Base-by-base conservation (phyloP, 495 filamentous ascomycete genomes). In the Penicillium riverlandense region DNA sequence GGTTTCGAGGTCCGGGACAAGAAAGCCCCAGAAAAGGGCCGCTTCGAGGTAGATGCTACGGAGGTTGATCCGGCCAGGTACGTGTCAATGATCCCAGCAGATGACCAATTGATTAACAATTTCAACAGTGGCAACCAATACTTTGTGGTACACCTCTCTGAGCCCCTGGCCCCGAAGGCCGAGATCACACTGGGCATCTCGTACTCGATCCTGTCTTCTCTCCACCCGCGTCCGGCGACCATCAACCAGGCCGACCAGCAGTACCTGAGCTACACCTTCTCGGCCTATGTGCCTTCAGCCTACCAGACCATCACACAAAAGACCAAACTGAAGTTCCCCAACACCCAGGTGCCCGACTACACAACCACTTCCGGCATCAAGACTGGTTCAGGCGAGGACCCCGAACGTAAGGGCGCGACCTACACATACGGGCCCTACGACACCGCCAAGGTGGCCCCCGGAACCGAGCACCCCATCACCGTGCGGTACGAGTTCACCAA, bases 401-500 rank as follows among this genome's bases (percentile, higher is more conserved):
- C 94, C 0, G 75, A 85, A 56, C 86, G 84, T 64, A 82, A 87
- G 67, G 94, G 94, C 38, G 74, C 80, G 4, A 86, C 83, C 48
- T 88, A 90, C 59, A 92, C 84, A 29, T 96, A 97, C 55, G 92
- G 92, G n/a, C 85, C 94, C 11, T 98, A 90, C 67, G 74, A 78
- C 49, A 80, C 86, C 43, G 66, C 84, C 48, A 65, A 74, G 36
- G 62, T 69, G 15, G 78, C 85, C 12, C 86, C 87, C 27, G 86
- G 86, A 44, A 84, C 83, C 5, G 56, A 73, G 13, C 75, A 90
- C 55, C 80, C 82, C 8, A 74, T 89, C 44, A 78, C 70, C 45
- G 82, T 96, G 15, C 88, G 94, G 34, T 97, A 94, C 67, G 90
- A 97, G 57, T 96, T 95, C 74, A 98, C 89, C 35, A 88, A 86